Conservation (phyloP, 257 asterid species). For the Galeopsis tetrahit region DNA sequence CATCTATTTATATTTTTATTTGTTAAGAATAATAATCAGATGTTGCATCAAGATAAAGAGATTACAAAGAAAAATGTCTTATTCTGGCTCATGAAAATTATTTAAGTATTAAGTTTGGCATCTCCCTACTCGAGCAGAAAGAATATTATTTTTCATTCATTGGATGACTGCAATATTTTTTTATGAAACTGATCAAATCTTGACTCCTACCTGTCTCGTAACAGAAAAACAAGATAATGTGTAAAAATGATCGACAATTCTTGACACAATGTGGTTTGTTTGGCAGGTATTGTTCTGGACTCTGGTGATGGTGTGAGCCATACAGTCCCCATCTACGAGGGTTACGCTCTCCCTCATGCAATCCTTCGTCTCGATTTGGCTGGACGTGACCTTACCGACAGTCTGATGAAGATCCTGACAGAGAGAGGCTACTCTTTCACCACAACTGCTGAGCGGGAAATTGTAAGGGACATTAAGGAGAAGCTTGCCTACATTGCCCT, state of each 20-base stretch:
- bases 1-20: not conserved
- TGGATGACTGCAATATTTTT: too few relatives aligned
- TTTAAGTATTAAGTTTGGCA: not conserved
- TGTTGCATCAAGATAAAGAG: not conserved
- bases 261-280: too few relatives aligned
- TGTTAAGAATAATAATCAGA: not conserved
- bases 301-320: too few relatives aligned
- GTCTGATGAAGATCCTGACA: constrained; percentile 58
- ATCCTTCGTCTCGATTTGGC: constrained; percentile 58
- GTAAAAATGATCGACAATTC: too few relatives aligned
- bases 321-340: too few relatives aligned
- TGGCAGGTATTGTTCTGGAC: too few relatives aligned
- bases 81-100: not conserved
- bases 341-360: constrained; percentile 29
- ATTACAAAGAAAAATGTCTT: not conserved
- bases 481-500: constrained; percentile 59
- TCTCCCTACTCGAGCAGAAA: too few relatives aligned
- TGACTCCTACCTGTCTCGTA: too few relatives aligned
- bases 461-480: constrained; percentile 59
- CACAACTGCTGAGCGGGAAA: constrained; percentile 58
- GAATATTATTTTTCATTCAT: too few relatives aligned
- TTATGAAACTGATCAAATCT: too few relatives aligned
- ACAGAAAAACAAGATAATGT: too few relatives aligned
- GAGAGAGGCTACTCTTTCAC: constrained; percentile 59
- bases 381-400: constrained; percentile 53